Percentiles rank a stretch among this genome's conserved stretches.
phyloP scores from a whole-genome alignment of 2,329 filamentous ascomycete genomes.

The Colletotrichum spinosum region DNA sequence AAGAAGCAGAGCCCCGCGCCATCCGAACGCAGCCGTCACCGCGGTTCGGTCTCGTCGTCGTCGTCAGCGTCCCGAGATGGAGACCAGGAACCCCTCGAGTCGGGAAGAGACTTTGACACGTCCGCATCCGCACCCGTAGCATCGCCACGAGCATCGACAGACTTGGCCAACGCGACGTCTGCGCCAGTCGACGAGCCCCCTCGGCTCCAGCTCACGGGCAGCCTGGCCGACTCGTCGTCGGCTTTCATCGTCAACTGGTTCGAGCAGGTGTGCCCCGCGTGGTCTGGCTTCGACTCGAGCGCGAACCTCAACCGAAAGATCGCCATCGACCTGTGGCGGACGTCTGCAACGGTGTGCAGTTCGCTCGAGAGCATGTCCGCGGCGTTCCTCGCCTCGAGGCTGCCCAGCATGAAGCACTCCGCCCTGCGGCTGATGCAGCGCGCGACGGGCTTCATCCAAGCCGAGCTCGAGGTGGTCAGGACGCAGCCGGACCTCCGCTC shows the following conservation, averaged over 20 bases:
- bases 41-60: constrained; percentile 8
- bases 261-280: constrained; percentile 52
- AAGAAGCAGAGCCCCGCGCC: neutral
- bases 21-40: neutral
- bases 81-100: too few relatives aligned
- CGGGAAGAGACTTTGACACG: neutral
- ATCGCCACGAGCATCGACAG: neutral
- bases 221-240: constrained; percentile 44
- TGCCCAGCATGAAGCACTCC: constrained; percentile 51
- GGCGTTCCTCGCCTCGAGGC: constrained; percentile 47
- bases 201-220: constrained; percentile 33
- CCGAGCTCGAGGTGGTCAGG: constrained; percentile 46
- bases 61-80: neutral
- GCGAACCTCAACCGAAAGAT: constrained; percentile 53
- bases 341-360: constrained; percentile 51
- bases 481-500: constrained; percentile 35
- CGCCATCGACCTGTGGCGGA: constrained; percentile 50
- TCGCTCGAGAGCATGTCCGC: constrained; percentile 56
- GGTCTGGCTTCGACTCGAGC: constrained; percentile 55
- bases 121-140: neutral
- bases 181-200: neutral
- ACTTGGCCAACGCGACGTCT: neutral
- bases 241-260: constrained; percentile 54
- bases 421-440: constrained; percentile 48
- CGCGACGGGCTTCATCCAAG: constrained; percentile 49